These are phyloP conservation scores for Domatiomyces globalis DNA, from an alignment of 2,329 filamentous ascomycete species.

Conservation along the genomic window DNA sequence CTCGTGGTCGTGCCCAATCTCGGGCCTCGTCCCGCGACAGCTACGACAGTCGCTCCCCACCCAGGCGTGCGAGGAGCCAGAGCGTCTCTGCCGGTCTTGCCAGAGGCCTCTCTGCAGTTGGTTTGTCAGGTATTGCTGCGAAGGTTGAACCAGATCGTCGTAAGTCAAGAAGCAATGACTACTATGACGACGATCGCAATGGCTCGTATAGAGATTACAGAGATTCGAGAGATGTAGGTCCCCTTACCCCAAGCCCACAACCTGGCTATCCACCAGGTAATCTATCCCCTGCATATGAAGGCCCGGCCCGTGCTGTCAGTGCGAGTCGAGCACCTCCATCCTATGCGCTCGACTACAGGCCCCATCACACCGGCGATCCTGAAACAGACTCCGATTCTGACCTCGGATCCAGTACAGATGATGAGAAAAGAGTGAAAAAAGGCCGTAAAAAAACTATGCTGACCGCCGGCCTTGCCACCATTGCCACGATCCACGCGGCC, in stretches of 20 bases:
- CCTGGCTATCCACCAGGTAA: constrained; percentile 7
- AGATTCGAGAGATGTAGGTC: constrained; percentile 33
- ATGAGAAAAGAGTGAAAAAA: constrained; percentile 49
- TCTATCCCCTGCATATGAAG: constrained; percentile 1
- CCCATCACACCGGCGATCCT: constrained; percentile 18
- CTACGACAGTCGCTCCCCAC: constrained; percentile 39
- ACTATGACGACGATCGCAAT: constrained; percentile 10
- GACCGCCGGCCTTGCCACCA: constrained; percentile 51
- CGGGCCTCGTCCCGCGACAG: constrained; percentile 40
- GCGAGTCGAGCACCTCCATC: constrained; percentile 15
- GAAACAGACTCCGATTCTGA: constrained; percentile 33
- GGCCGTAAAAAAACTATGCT: constrained; percentile 52
- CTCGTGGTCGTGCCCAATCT: constrained; percentile 26
- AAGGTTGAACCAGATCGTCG: constrained; percentile 21
- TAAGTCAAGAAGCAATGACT: constrained; percentile 11
- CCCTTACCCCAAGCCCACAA: constrained; percentile 20
- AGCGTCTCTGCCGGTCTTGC: constrained; percentile 33
- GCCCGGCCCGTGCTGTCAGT: constrained; percentile 17
- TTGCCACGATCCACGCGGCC: constrained; percentile 56
- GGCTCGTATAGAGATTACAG: constrained; percentile 16
- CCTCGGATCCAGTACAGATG: constrained; percentile 45
- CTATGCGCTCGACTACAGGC: constrained; percentile 15
- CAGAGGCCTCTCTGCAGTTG: constrained; percentile 32
- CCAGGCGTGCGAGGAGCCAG: constrained; percentile 29
- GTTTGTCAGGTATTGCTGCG: constrained; percentile 23